Conservation (phyloP, 805 yeast genomes). For the Sungouiella thailandica region DNA sequence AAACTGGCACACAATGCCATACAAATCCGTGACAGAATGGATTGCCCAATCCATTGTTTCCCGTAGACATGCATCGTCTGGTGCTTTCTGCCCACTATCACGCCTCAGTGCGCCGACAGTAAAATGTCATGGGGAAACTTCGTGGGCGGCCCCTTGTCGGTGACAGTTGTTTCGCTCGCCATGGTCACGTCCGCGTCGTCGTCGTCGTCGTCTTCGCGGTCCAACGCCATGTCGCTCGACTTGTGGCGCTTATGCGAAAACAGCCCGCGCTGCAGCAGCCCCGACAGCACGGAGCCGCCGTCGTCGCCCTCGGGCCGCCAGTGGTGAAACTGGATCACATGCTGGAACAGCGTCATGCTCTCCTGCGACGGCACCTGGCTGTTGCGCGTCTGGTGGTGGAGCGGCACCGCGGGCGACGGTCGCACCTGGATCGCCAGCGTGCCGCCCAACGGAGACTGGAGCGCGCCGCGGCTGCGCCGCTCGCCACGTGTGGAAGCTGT, state of each 20-base stretch:
- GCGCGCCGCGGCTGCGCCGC: constrained; percentile 2
- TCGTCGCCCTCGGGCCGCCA: constrained; percentile 42
- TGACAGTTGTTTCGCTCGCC: constrained; percentile 12
- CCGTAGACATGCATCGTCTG: too few relatives aligned
- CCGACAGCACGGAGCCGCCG: constrained; percentile 4
- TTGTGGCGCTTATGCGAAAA: constrained; percentile 35
- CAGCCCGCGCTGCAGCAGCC: constrained; percentile 4
- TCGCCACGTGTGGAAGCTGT: not conserved
- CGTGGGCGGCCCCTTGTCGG: constrained; percentile 5
- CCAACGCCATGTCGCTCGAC: constrained; percentile 25
- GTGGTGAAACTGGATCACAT: constrained; percentile 52
- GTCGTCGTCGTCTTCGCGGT: not conserved
- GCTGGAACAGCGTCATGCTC: constrained; percentile 44
- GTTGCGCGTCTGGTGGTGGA: constrained; percentile 27
- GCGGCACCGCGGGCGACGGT: constrained; percentile 39
- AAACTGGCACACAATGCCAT: too few relatives aligned
- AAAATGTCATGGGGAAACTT: constrained; percentile 25
- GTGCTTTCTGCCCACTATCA: too few relatives aligned
- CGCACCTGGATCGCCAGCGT: constrained; percentile 37
- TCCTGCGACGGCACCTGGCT: constrained; percentile 35
- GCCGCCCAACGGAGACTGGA: constrained; percentile 19
- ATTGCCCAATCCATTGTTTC: too few relatives aligned
- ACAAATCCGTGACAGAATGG: too few relatives aligned
- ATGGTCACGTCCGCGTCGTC: constrained; percentile 13
- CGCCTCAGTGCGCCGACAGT: too few relatives aligned